These are phyloP conservation scores for Boletus sensibilis DNA, from an alignment of 768 basidiomycete genomes.

Conservation along the genomic window DNA sequence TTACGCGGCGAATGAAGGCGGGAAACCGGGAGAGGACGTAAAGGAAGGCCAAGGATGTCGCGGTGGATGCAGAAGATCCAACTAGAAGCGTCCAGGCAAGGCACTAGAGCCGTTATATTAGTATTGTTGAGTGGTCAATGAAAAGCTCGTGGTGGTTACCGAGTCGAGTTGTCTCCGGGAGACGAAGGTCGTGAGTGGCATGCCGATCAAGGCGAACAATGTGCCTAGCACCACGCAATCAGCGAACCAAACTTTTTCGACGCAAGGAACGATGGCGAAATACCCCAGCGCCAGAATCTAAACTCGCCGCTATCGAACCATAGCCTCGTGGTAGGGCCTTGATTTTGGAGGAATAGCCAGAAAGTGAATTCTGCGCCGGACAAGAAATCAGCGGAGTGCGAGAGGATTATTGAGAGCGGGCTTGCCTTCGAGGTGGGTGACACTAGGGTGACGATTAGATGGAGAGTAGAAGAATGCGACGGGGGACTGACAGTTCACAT, in stretches of 20 bases:
- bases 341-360: conserved; percentile 81
- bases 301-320: conserved; percentile 87
- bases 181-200: conserved; percentile 68
- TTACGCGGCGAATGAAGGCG: conserved; percentile 65
- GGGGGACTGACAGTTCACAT: conserved; percentile 59
- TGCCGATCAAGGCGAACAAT: conserved; percentile 58
- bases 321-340: conserved; percentile 63
- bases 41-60: conserved; percentile 68
- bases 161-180: conserved; percentile 56
- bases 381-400: conserved; percentile 4
- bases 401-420: neutral
- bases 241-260: conserved; percentile 6
- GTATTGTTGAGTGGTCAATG: conserved; percentile 3
- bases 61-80: conserved; percentile 63
- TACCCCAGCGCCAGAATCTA: conserved; percentile 67
- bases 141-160: conserved; percentile 35
- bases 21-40: conserved; percentile 74
- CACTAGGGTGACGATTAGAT: conserved; percentile 37
- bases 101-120: conserved; percentile 42
- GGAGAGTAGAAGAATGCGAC: neutral
- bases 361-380: conserved; percentile 61
- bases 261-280: neutral
- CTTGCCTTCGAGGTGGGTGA: conserved; percentile 80
- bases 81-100: conserved; percentile 75
- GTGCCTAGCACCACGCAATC: conserved; percentile 48